Evolutionary conservation across 2,329 filamentous ascomycete genomes (phyloP).

Genomic region (Didymella exigua): DNA sequence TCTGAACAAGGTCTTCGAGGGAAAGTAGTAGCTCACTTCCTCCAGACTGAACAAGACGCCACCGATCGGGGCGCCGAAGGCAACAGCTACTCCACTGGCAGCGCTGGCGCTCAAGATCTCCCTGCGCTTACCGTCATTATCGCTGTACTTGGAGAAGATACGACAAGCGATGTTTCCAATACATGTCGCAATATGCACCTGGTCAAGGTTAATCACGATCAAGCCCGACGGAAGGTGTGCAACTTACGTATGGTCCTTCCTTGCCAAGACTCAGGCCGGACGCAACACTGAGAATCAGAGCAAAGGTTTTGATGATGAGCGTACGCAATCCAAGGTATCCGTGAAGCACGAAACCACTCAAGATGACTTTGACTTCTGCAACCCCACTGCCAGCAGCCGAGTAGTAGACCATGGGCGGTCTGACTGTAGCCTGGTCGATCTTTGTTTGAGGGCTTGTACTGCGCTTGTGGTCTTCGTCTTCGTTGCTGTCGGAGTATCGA

Average conservation of each 20-base stretch:
- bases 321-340: conserved; percentile 92
- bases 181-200: conserved; percentile 95
- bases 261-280: conserved; percentile 94
- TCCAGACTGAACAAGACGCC: conserved; percentile 93
- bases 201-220: conserved; percentile 50
- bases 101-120: conserved; percentile 93
- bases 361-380: conserved; percentile 94
- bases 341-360: conserved; percentile 97
- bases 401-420: conserved; percentile 87
- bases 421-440: conserved; percentile 47
- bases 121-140: conserved; percentile 90
- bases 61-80: conserved; percentile 88
- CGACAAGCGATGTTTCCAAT: conserved; percentile 95
- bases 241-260: conserved; percentile 55
- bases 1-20: conserved; percentile 93
- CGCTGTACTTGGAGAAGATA: conserved; percentile 91
- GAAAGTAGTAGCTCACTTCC: conserved; percentile 97
- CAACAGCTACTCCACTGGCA: conserved; percentile 89
- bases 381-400: conserved; percentile 95
- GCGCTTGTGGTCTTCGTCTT: conserved; percentile 51
- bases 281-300: conserved; percentile 83
- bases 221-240: not conserved
- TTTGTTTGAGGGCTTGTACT: conserved; percentile 49
- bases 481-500: conserved; percentile 49
- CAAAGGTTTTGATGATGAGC: conserved; percentile 80